Base-by-base conservation (phyloP, 2,329 filamentous ascomycete genomes). In the Fusarium musae region DNA sequence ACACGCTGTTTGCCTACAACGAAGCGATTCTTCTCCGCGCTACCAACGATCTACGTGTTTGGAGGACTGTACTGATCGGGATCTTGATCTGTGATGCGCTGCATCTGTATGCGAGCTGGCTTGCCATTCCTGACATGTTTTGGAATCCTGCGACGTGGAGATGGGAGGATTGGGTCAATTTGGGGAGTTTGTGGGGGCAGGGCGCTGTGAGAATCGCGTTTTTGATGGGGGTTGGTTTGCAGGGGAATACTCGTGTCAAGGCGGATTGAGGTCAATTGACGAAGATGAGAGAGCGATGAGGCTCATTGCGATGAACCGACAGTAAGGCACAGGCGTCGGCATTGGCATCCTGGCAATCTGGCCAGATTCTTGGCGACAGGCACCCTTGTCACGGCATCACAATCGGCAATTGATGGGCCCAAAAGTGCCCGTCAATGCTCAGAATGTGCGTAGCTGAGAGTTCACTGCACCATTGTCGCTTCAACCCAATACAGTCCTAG, bases 131-230 rank as follows among this genome's bases (percentile, higher is more conserved):
- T 0, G 50, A 47, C 2, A 47, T 74, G 6, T 75, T 75, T 1
- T 75, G 73, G 73, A 49, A 43, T 6, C 64, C 59, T 0, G 30
- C 28, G 3, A 26, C 17, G 0, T 75, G 73, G 73, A 74, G 73
- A 15, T 40, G 52, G 36, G 70, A 75, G 21, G 73, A 75, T n/a
- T 75, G 73, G 73, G 46, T 37, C 2, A 75, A 75, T 46, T 6
- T 75, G 5, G 73, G 70, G 16, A 72, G 61, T 30, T 30, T 75
- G 3, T 75, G 70, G 67, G 73, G 60, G 1, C 73, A 75, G 40
- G 59, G 32, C 7, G 61, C 57, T 23, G 44, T 75, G 11, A 62
- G 73, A 13, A 26, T 72, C 16, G 70, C 70, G 11, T 75, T 75
- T 6, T 8, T 75, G 28, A 40, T 57, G n/a, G 73, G 67, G 1